phyloP scores from a whole-genome alignment of 495 filamentous ascomycete species.

The Durotheca rogersii region DNA sequence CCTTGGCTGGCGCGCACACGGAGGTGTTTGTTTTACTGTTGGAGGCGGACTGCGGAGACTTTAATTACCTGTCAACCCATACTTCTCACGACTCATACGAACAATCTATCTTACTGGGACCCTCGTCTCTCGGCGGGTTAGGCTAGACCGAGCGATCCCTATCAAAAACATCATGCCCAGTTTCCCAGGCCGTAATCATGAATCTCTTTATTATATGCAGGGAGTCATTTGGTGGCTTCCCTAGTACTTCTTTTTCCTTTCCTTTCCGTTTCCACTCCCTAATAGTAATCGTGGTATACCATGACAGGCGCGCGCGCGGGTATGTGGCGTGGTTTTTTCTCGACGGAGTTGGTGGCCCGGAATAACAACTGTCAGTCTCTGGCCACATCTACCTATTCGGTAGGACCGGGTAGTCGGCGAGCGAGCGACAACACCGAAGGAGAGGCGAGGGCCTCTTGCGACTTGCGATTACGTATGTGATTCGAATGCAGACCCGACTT shows the following conservation, averaged over 20 bases:
- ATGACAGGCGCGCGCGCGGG: background rate
- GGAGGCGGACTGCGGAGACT: slow-evolving; percentile 1
- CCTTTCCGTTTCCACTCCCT: slow-evolving; percentile 1
- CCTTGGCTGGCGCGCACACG: slow-evolving; percentile 5
- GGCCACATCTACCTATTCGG: too few relatives aligned
- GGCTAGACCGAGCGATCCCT: too few relatives aligned
- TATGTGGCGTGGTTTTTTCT: slow-evolving; percentile 9
- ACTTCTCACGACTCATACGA: background rate
- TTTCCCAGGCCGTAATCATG: background rate
- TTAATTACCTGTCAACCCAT: slow-evolving; percentile 10
- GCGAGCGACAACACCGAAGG: too few relatives aligned
- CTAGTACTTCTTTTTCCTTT: too few relatives aligned
- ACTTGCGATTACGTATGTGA: too few relatives aligned
- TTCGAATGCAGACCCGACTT: too few relatives aligned
- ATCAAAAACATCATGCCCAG: background rate
- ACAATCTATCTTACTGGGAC: background rate
- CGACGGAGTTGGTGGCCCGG: slow-evolving; percentile 3
- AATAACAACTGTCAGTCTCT: slow-evolving; percentile 15
- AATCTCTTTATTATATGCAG: background rate
- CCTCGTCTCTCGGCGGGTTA: background rate
- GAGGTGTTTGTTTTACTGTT: background rate
- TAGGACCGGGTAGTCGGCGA: too few relatives aligned
- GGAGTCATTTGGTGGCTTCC: too few relatives aligned
- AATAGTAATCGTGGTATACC: slow-evolving; percentile 1
- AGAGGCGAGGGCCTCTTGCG: too few relatives aligned